These are phyloP conservation scores for Rhododendron mucronatum DNA, from an alignment of 148 eudicot species.

Conservation along the genomic window DNA sequence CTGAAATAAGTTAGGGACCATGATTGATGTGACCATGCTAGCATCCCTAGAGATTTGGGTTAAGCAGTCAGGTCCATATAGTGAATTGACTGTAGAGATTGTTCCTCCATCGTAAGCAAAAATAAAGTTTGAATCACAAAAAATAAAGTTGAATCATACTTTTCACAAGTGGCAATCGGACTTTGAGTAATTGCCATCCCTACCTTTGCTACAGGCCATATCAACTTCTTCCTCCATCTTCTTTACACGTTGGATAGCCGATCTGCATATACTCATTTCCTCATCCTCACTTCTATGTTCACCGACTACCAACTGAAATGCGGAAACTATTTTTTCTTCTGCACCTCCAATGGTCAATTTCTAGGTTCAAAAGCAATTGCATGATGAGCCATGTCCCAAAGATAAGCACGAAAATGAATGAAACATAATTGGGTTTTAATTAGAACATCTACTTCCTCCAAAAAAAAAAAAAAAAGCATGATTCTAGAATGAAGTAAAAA, in stretches of 20 bases:
- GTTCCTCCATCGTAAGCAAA: no score
- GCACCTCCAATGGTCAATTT: slow-evolving; percentile 76
- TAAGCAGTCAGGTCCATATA: no score
- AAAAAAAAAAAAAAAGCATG: no score
- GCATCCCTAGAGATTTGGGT: no score
- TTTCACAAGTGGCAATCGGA: not conserved
- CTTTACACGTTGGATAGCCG: slow-evolving; percentile 61
- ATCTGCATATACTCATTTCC: slow-evolving; percentile 72
- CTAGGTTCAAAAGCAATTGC: slow-evolving; percentile 33
- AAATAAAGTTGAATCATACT: no score
- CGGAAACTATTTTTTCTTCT: slow-evolving; percentile 85
- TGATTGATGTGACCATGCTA: no score
- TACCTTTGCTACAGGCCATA: slow-evolving; percentile 73
- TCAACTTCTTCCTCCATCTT: slow-evolving; percentile 84
- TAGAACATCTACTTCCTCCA: not conserved
- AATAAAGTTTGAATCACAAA: no score
- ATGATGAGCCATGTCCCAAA: not conserved
- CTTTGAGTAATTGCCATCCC: not conserved
- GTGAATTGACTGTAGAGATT: no score
- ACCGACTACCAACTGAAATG: slow-evolving; percentile 61
- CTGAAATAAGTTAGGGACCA: no score
- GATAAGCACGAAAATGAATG: not conserved
- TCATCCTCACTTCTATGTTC: slow-evolving; percentile 67
- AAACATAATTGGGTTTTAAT: not conserved
- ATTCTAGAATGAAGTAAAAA: not conserved